A percentile compares a stretch with the other conserved stretches of the same genome.
Conservation (phyloP, 1,139 yeast genomes). For the Candida pseudoviswanathii region DNA sequence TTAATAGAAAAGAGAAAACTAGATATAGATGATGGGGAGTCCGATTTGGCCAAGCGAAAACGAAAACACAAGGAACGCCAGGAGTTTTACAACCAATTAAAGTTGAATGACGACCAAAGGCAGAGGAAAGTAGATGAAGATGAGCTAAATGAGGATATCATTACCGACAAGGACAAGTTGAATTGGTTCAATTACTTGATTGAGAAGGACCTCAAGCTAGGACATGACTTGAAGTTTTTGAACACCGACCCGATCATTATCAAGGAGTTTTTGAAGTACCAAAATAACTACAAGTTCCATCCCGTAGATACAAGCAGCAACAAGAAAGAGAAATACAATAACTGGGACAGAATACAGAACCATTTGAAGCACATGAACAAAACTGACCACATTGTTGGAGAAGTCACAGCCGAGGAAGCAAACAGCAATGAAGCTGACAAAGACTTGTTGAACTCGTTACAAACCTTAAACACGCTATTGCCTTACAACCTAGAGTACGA, state of each 20-base stretch:
- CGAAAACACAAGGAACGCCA: slow-evolving; percentile 32
- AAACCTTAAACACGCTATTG: slow-evolving; percentile 22
- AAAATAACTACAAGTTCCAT: slow-evolving; percentile 32
- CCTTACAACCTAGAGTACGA: slow-evolving; percentile 38
- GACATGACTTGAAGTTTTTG: slow-evolving; percentile 42
- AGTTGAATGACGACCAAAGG: slow-evolving; percentile 25
- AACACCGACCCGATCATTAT: slow-evolving; percentile 30
- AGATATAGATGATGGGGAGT: slow-evolving; percentile 27
- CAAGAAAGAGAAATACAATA: slow-evolving; percentile 20
- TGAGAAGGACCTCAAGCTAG: slow-evolving; percentile 47
- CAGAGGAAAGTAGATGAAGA: slow-evolving; percentile 16
- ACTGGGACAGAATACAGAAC: slow-evolving; percentile 22
- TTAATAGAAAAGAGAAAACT: slow-evolving; percentile 43
- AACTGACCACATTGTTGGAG: slow-evolving; percentile 31
- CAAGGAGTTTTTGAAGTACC: slow-evolving; percentile 29
- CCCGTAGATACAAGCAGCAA: slow-evolving; percentile 22
- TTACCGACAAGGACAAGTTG: slow-evolving; percentile 30
- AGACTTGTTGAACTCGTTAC: slow-evolving; percentile 22
- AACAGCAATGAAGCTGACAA: slow-evolving; percentile 12
- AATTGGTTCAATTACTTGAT: slow-evolving; percentile 45
- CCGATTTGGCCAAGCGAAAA: slow-evolving; percentile 29
- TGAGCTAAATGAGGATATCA: slow-evolving; percentile 27
- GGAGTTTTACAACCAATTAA: slow-evolving; percentile 44
- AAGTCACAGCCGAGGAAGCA: slow-evolving; percentile 14
- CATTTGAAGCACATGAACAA: slow-evolving; percentile 28